Evolutionary conservation across 768 basidiomycete genomes (phyloP), one percentile per base, ranked within the genome.

Genomic region (Russula ochroleuca): DNA sequence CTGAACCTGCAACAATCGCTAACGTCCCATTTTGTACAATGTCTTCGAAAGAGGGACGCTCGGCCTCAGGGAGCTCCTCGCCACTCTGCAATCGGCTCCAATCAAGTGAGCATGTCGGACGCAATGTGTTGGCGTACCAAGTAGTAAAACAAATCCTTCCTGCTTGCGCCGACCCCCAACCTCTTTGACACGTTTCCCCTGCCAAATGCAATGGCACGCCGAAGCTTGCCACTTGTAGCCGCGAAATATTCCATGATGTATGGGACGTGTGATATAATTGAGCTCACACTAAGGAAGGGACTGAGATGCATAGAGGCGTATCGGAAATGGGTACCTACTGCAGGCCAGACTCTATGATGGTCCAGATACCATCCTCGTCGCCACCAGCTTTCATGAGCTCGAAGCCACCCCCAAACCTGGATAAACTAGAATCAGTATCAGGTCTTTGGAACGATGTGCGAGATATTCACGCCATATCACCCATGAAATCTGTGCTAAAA

Each of bases 401-500:
- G 33, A 70, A 69, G 8, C 70, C 67, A n/a, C 71, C 71, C 14
- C 71, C 71, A 45, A 73, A 73, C 10, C 73, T 72, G 23, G 47
- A 10, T 14, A 11, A 43, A 48, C n/a, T 11, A 37, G 51, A 17
- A 48, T 62, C 25, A 52, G 54, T 31, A 25, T 60, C 19, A 15
- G 28, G 15, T 21, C 1, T 28, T 25, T 3, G 56, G 47, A 2
- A 17, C 21, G 4, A n/a, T 43, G 25, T 31, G 15, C 9, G 17
- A 38, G 35, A 51, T 5, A 70, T 72, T 73, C 72, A 80, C 79
- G 74, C 75, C 75, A 81, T 75, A 62, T 80, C 79, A 56, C 79
- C 77, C 79, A 80, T 81, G 61, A 81, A 77, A 65, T 80, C 79
- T 60, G 76, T 78, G 28, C 79, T 80, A 35, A 19, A 33, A 47